These are phyloP conservation scores for Ophiostoma sp. DNA, from an alignment of 2,329 filamentous ascomycete genomes.

Conservation along the genomic window DNA sequence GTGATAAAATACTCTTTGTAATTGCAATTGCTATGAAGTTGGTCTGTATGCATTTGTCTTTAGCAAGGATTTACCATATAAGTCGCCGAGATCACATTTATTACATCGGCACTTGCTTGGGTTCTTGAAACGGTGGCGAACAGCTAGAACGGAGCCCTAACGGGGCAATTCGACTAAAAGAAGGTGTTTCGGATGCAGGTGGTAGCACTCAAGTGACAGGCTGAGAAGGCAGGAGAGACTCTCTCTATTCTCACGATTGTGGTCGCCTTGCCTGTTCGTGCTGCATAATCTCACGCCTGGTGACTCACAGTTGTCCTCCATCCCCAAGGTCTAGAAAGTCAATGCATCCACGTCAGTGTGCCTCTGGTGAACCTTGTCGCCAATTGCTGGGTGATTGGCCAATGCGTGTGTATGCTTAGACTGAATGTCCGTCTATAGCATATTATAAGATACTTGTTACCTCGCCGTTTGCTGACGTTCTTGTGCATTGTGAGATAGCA, in stretches of 20 bases:
- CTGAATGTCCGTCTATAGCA: not conserved
- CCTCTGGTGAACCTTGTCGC: not conserved
- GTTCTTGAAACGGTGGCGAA: not conserved
- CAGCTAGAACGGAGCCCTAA: not conserved
- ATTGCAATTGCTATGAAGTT: not conserved
- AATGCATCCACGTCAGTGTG: not conserved
- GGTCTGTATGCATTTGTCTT: not conserved
- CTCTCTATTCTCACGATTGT: not conserved
- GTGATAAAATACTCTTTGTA: too few relatives aligned
- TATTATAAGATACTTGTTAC: not conserved
- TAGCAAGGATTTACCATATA: not conserved
- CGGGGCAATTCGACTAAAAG: not conserved
- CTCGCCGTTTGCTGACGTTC: not conserved
- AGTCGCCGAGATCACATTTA: too few relatives aligned
- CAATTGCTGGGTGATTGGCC: conserved; percentile 17
- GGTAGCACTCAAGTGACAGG: not conserved
- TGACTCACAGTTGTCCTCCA: conserved; percentile 6
- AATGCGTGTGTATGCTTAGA: conserved; percentile 14
- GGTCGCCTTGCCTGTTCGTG: not conserved
- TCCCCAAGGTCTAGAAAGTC: conserved; percentile 1
- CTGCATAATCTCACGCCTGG: conserved; percentile 10
- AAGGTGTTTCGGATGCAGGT: not conserved
- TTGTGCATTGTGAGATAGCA: not conserved
- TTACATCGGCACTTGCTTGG: too few relatives aligned
- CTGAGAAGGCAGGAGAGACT: not conserved